Conservation (phyloP, 2,329 filamentous ascomycete species). For the Colletotrichum paranaense region DNA sequence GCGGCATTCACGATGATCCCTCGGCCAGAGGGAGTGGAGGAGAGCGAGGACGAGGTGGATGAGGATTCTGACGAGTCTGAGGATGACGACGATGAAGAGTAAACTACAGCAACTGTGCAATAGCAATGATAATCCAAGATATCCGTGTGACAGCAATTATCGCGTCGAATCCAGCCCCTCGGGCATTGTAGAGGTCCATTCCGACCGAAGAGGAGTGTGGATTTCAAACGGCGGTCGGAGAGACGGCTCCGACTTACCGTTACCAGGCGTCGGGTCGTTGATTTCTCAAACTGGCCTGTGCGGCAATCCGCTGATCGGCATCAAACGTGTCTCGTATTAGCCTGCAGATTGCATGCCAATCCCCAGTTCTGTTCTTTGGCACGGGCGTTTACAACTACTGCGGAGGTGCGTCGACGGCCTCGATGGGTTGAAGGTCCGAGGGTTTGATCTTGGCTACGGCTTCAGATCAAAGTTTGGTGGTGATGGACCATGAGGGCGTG, state of each 20-base stretch:
- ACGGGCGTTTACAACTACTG: not conserved
- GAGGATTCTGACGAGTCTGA: slow-evolving; percentile 52
- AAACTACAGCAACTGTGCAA: slow-evolving; percentile 12
- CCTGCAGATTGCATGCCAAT: slow-evolving; percentile 25
- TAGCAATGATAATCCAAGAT: slow-evolving; percentile 13
- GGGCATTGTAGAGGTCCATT: not conserved
- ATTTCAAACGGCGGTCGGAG: not conserved
- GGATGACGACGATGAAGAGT: slow-evolving; percentile 51
- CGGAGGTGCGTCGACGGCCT: not conserved
- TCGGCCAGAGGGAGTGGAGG: slow-evolving; percentile 69
- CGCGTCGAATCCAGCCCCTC: not conserved
- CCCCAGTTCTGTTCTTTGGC: not conserved
- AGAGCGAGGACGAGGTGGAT: slow-evolving; percentile 64
- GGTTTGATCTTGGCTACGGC: not conserved
- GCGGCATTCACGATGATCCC: slow-evolving; percentile 87
- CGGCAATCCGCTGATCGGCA: slow-evolving; percentile 20
- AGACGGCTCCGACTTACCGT: slow-evolving; percentile 1
- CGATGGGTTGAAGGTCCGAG: not conserved
- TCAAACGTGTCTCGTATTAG: slow-evolving; percentile 26
- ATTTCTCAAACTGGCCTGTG: slow-evolving; percentile 7
- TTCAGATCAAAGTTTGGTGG: not conserved
- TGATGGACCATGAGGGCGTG: not conserved
- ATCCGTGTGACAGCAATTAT: not conserved
- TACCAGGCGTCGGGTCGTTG: not conserved
- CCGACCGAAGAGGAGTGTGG: not conserved